Percentiles rank a stretch among this genome's conserved stretches.
Conservation (phyloP, 306 rosid species). For the Sechiopsis laciniata region DNA sequence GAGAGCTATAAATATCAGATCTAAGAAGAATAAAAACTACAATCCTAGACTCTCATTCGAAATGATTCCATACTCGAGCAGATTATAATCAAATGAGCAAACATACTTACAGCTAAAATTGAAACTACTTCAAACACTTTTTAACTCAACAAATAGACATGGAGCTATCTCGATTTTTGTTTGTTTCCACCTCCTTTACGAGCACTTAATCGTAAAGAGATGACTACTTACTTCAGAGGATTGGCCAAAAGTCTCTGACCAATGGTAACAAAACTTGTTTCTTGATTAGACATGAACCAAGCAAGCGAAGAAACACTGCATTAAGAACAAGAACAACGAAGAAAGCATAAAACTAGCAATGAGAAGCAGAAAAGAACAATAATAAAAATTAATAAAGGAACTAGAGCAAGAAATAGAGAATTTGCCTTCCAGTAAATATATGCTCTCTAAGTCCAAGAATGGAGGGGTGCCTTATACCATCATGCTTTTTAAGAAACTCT, state of each 20-base stretch:
- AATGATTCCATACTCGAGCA: background rate
- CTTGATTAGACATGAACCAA: conserved; percentile 99
- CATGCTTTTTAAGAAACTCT: conserved; percentile 84
- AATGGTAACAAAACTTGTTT: conserved; percentile 95
- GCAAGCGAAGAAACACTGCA: conserved; percentile 99
- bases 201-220: background rate
- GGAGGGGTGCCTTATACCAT: conserved; percentile 80
- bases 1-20: background rate
- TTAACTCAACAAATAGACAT: background rate
- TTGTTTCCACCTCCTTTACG: background rate
- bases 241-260: conserved; percentile 96
- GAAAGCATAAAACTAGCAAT: background rate
- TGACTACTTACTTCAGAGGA: conserved; percentile 70
- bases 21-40: background rate
- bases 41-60: background rate
- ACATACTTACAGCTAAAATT: background rate
- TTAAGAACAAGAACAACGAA: conserved; percentile 26
- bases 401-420: background rate
- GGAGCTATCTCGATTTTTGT: background rate
- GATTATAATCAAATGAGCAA: background rate
- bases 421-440: conserved; percentile 90
- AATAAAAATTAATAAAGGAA: background rate
- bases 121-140: background rate
- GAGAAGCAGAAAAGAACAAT: background rate
- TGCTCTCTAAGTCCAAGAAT: conserved; percentile 97